Base-by-base conservation (phyloP, 208 protist species). In the Leishmania major region DNA sequence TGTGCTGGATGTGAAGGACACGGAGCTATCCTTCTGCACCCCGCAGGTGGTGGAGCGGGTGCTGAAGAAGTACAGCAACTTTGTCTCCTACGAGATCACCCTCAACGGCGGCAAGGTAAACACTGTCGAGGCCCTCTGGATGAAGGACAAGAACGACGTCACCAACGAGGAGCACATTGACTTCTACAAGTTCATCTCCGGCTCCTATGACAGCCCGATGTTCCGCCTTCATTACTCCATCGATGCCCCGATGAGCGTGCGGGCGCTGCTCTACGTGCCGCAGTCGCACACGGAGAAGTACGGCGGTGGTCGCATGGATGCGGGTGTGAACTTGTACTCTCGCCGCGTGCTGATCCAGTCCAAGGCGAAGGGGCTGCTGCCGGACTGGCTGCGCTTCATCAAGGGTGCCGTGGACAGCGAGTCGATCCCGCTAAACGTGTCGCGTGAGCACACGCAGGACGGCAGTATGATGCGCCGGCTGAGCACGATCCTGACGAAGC, bases 371-470 rank as follows among this genome's bases (percentile, higher is more conserved):
- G 91, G 92, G 5, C 31, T 99, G 13, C 90, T 99, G 8, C 99
- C 99, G n/a, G 97, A 99, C 22, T 99, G 98, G 98, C 90, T 99
- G 75, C 97, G 99, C 81, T 99, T 98, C 85, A 89, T 98, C 79
- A 98, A 98, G 84, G 98, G 98, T 80, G 98, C 98, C n/a, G 97
- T 99, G n/a, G 99, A 99, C 85, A 96, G 91, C 70, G 98, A 99
- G 85, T 99, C 99, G 67, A 96, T 99, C 66, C 98, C 99, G 35
- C 91, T 99, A 37, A 99, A 99, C 86, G 95, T 99, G 35, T 99
- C 95, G 35, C 97, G 99, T 82, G 99, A 99, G 92, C 94, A 98
- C 81, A 98, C 99, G 60, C 99, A 99, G 90, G 96, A 99, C 87
- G 97, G 94, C 79, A 89, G 92, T 81, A 93, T 99, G 85, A 98